phyloP scores from a whole-genome alignment of 2,329 filamentous ascomycete genomes.

The Penicillium concentricum region DNA sequence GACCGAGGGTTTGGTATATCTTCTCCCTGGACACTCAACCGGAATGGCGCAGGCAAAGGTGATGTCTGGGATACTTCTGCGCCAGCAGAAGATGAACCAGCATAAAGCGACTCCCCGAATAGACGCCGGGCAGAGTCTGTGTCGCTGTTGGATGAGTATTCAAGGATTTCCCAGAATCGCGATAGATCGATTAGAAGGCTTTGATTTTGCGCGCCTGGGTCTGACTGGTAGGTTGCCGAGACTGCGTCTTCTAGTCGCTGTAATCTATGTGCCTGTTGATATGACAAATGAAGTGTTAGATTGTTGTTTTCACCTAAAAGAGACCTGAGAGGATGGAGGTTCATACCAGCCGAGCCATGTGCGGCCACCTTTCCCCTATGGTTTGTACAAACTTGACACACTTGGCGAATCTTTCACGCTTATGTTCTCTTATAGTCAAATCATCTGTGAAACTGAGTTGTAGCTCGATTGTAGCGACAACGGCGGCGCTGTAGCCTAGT shows the following conservation, averaged over 20 bases:
- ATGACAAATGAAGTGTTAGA: neutral
- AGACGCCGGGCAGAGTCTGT: conserved; percentile 36
- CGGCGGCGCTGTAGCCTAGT: conserved; percentile 51
- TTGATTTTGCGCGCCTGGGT: conserved; percentile 35
- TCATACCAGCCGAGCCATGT: conserved; percentile 45
- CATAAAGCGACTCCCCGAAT: conserved; percentile 45
- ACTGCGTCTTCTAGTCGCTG: conserved; percentile 46
- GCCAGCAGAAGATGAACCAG: conserved; percentile 25
- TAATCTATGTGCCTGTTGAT: conserved; percentile 42
- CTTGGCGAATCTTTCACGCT: conserved; percentile 46
- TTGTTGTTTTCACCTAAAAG: neutral
- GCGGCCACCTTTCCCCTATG: conserved; percentile 47
- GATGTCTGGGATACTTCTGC: conserved; percentile 46
- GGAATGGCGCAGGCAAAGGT: conserved; percentile 45
- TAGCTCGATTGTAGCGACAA: conserved; percentile 55
- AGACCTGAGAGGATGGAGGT: no score
- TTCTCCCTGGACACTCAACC: conserved; percentile 31
- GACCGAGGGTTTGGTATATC: conserved; percentile 12
- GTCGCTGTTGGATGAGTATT: conserved; percentile 47
- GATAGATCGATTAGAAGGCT: conserved; percentile 47
- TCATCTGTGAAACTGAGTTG: conserved; percentile 55
- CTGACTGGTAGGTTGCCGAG: conserved; percentile 43
- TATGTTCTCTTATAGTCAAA: conserved; percentile 39
- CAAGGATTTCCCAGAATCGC: conserved; percentile 51
- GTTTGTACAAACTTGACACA: conserved; percentile 47